Evolutionary conservation across 371 early-diverging fungal genomes (phyloP), one percentile per base, ranked within the genome.

Genomic region (Mortierella sp.): DNA sequence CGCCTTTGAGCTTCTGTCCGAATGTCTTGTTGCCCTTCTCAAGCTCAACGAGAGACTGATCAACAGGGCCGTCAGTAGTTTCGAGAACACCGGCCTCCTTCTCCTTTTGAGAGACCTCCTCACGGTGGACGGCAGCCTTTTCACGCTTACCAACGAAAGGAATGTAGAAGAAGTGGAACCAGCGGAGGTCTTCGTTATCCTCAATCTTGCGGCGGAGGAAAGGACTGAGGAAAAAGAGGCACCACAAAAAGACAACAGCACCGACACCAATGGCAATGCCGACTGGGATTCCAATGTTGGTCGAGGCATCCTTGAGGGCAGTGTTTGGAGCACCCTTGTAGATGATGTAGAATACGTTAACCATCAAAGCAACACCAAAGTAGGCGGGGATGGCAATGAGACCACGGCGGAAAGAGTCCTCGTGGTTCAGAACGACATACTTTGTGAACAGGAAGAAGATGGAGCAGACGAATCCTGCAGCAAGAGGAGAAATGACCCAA

Each of bases 361-460:
- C 91, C 58, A 83, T 78, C 58, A 90, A 83, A 14, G 96, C 93
- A 70, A 94, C 65, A 66, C 90, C 91, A 74, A 95, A 93, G 84
- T 94, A 96, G 69, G 93, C 71, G n/a, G 97, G 97, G 47, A 96
- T 89, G 57, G 93, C 88, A 43, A 79, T 87, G 66, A 94, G 87
- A 49, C 93, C 96, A 51, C 93, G 90, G 61, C 90, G 87, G 72
- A 95, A 88, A 20, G 94, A 91, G 84, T 94, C 89, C 1, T 85
- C 77, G 43, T 85, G 85, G 60, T 88, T 84, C 35, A 95, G 85
- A 43, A 95, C 88, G 43, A 90, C 76, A 70, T 84, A 89, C 51
- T 92, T 90, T 30, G 93, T 92, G 61, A 90, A 78, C n/a, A 87
- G 63, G 77, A 91, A 96, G 64, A 96, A 87, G 45, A 87, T 39